phyloP scores from a whole-genome alignment of 345 rosid genomes.

The Alliaria petiolata region DNA sequence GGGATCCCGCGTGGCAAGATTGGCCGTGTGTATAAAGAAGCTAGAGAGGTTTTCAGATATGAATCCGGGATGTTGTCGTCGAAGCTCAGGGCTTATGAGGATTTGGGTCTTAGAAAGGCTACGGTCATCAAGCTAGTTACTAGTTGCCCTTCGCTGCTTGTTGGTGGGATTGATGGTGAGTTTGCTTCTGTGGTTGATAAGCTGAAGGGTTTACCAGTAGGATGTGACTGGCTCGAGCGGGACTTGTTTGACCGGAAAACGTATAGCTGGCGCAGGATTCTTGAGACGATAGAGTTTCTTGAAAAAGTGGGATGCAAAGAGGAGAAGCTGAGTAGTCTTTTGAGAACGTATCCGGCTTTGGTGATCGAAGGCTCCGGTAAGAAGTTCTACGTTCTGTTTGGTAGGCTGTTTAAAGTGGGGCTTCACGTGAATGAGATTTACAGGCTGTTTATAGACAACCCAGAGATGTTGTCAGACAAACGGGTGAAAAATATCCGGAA shows the following conservation, averaged over 20 bases:
- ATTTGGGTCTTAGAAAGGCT: slow-evolving; percentile 49
- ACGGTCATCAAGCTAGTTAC: slow-evolving; percentile 55
- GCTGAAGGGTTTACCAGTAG: slow-evolving; percentile 43
- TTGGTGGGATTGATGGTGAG: slow-evolving; percentile 43
- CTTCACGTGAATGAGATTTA: slow-evolving; percentile 41
- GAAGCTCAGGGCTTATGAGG: slow-evolving; percentile 54
- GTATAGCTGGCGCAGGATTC: slow-evolving; percentile 58
- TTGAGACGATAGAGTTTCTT: slow-evolving; percentile 59
- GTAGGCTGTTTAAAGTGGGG: slow-evolving; percentile 60
- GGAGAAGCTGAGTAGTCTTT: slow-evolving; percentile 42
- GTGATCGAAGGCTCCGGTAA: slow-evolving; percentile 65
- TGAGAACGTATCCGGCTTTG: slow-evolving; percentile 48
- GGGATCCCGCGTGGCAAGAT: slow-evolving; percentile 73
- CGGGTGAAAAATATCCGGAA: slow-evolving; percentile 42
- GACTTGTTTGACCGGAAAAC: slow-evolving; percentile 37
- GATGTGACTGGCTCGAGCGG: slow-evolving; percentile 49
- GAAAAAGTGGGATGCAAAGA: slow-evolving; percentile 52
- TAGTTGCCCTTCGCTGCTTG: slow-evolving; percentile 55
- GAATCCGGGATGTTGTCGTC: slow-evolving; percentile 41
- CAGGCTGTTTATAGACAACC: slow-evolving; percentile 48
- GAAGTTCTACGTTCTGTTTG: slow-evolving; percentile 54
- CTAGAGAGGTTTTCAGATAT: slow-evolving; percentile 48
- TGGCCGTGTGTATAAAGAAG: slow-evolving; percentile 65
- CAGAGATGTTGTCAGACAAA: slow-evolving; percentile 48
- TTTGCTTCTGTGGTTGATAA: slow-evolving; percentile 54